Evolutionary conservation across 1,284 basidiomycete species (phyloP).

Genomic region (Fomitopsis betulina): DNA sequence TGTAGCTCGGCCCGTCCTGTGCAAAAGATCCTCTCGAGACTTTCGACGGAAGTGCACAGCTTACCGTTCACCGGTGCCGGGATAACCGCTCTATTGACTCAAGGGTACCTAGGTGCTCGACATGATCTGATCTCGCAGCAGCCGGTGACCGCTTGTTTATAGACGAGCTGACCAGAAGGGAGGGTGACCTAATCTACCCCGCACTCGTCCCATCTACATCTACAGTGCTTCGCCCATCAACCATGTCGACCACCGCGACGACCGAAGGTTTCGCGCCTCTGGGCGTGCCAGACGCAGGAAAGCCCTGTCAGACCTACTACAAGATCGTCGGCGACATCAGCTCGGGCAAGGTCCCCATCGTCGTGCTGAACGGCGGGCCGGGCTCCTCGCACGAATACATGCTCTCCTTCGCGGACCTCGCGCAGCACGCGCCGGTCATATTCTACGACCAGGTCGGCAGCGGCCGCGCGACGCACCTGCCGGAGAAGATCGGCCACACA

Average conservation of each 20-base stretch:
- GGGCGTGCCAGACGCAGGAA: slow-evolving; percentile 17
- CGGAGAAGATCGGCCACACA: slow-evolving; percentile 26
- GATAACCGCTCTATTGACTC: no score
- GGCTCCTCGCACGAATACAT: slow-evolving; percentile 40
- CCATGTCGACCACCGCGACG: slow-evolving; percentile 1
- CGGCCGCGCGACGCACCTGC: slow-evolving; percentile 39
- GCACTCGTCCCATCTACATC: no score
- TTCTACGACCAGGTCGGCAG: slow-evolving; percentile 50
- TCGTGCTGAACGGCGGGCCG: slow-evolving; percentile 39
- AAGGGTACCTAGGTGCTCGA: no score
- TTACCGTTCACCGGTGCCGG: no score
- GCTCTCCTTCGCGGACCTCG: slow-evolving; percentile 30
- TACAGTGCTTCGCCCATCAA: no score
- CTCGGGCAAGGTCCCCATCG: slow-evolving; percentile 29
- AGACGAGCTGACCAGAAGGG: no score
- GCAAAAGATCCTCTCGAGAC: no score
- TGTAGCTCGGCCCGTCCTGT: no score
- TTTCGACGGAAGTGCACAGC: no score
- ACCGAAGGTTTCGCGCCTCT: slow-evolving; percentile 3
- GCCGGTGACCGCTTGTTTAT: no score
- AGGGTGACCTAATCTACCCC: no score
- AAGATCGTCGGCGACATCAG: slow-evolving; percentile 23
- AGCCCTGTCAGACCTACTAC: slow-evolving; percentile 25
- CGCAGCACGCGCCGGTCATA: slow-evolving; percentile 33
- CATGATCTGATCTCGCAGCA: no score